Evolutionary conservation across 1,284 basidiomycete genomes (phyloP), one percentile per base, ranked within the genome.

Genomic region (Ganoderma meredithae): DNA sequence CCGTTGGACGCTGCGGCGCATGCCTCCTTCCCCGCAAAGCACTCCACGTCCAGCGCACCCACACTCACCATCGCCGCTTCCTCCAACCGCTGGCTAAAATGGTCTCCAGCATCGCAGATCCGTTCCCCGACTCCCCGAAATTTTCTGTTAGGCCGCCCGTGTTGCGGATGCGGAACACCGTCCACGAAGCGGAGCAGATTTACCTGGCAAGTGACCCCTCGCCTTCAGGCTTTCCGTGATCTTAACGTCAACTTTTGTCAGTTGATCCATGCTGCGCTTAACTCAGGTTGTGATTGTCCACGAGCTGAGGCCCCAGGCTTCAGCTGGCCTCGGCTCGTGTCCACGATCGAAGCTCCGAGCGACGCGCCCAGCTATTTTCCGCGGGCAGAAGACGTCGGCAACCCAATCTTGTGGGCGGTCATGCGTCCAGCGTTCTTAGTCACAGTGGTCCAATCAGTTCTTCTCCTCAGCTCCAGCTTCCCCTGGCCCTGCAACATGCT

Each of bases 191-290:
- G 27, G 27, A 55, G 31, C 52, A 6, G 44, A 62, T 43, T 22
- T 56, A 31, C 17, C 39, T 60, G 58, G 58, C 58, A 60, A 60
- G 58, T 62, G 63, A 63, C 36, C 52, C 17, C 41, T 17, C 49
- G 31, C 58, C n/a, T 25, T 49, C 22, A 12, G 52, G 17, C 17
- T 61, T 22, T 66, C 60, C 60, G 60, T 65, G 27, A 65, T 61
- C 2, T 61, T 44, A 13, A 61, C 60, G 64, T 66, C 64, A 62
- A 41, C 33, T 17, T 49, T 49, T 7, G 60, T 56, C 64, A 61
- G 55, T 60, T 62, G 64, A 66, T 66, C 59, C 64, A 55, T 60
- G 60, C 63, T 64, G 36, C 43, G 19, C 40, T 59, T 49, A 17
- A 64, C 58, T 13, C 47, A 49, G 22, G 6, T 25, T 39, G 49